These are phyloP conservation scores for Gymnopus androsaceus DNA, from an alignment of 1,284 basidiomycete genomes.

Conservation along the genomic window DNA sequence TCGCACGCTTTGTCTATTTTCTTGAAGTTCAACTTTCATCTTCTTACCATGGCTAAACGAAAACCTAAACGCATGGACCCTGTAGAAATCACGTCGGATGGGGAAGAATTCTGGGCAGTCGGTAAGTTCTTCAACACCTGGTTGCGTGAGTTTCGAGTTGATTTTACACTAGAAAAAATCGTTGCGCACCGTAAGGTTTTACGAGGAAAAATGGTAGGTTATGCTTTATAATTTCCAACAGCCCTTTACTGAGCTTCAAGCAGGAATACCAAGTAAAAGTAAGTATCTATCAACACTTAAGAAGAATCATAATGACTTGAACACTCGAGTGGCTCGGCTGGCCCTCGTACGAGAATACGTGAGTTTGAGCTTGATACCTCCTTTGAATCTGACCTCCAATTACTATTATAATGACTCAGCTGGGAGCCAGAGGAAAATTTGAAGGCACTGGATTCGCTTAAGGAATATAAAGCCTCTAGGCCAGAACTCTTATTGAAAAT, in stretches of 20 bases:
- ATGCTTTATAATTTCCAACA: background rate
- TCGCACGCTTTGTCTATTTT: background rate
- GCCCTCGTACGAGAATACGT: background rate
- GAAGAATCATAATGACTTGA: too few species aligned
- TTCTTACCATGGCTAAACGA: background rate
- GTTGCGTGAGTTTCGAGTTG: background rate
- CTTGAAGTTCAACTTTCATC: background rate
- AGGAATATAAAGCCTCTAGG: background rate
- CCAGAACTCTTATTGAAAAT: too few species aligned
- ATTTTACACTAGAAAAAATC: background rate
- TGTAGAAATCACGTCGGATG: background rate
- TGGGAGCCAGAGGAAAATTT: slow-evolving; percentile 8
- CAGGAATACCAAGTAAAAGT: slow-evolving; percentile 5
- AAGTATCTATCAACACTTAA: background rate
- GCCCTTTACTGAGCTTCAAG: background rate
- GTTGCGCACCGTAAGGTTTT: background rate
- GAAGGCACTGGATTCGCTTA: too few species aligned
- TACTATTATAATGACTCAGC: background rate
- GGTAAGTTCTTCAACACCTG: background rate
- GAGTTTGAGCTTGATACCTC: background rate
- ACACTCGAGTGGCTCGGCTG: slow-evolving; percentile 9
- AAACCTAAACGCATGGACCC: background rate
- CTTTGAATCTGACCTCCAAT: background rate
- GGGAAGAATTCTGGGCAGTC: background rate
- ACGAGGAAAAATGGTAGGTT: background rate